Conservation (phyloP, 139 green algal species). For the Gonium pectorale region DNA sequence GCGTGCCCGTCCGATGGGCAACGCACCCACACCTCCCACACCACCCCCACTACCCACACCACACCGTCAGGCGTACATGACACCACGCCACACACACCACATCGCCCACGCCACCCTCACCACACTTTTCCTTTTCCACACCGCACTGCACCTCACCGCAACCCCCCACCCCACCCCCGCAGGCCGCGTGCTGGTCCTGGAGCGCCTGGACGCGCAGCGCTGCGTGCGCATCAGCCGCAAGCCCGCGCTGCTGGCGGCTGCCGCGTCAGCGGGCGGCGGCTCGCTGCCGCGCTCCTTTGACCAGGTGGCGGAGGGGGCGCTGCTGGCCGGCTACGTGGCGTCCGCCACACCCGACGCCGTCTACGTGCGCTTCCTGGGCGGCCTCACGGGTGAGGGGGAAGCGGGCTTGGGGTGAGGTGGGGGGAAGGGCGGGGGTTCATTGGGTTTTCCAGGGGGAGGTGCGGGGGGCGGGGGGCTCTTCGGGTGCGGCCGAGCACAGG, state of each 20-base stretch:
- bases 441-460: neutral
- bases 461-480: no score
- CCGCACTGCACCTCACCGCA: no score
- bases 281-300: constrained; percentile 58
- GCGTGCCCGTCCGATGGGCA: no score
- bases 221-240: constrained; percentile 74
- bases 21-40: no score
- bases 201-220: constrained; percentile 60
- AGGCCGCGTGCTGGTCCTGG: constrained; percentile 74
- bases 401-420: neutral
- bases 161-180: neutral
- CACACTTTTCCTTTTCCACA: no score
- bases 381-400: constrained; percentile 71
- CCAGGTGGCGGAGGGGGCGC: constrained; percentile 59
- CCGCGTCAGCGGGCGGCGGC: constrained; percentile 65
- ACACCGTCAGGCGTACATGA: no score
- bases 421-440: neutral
- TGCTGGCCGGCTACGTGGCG: constrained; percentile 87
- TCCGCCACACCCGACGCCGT: constrained; percentile 76
- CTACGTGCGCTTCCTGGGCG: constrained; percentile 90
- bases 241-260: constrained; percentile 67
- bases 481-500: no score
- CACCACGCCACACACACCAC: no score
- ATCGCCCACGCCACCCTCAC: no score
- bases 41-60: no score